These are phyloP conservation scores for Gyrodon lividus DNA, from an alignment of 768 basidiomycete species.

Conservation along the genomic window DNA sequence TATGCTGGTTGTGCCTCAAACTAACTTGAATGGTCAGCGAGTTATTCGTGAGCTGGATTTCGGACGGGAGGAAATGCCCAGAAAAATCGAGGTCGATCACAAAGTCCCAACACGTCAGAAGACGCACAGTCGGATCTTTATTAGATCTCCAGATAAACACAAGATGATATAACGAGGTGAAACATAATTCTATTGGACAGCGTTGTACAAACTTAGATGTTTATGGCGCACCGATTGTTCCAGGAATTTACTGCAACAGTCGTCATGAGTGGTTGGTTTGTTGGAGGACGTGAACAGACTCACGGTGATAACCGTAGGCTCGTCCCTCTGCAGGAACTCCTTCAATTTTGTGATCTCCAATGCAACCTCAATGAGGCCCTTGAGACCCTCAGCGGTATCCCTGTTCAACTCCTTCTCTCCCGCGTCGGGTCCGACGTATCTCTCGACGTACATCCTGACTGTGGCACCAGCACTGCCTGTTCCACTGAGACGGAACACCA, in stretches of 20 bases:
- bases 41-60: not conserved
- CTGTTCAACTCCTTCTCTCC: constrained; percentile 68
- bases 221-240: not conserved
- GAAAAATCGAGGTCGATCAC: not conserved
- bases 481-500: constrained; percentile 94
- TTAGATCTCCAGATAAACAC: no score
- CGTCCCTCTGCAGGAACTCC: constrained; percentile 79
- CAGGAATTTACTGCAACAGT: constrained; percentile 12
- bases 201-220: constrained; percentile 18
- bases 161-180: not conserved
- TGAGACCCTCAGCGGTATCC: constrained; percentile 84
- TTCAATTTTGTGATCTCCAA: constrained; percentile 81
- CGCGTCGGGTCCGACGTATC: constrained; percentile 73
- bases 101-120: not conserved
- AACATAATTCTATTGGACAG: constrained; percentile 11
- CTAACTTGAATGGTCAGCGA: not conserved
- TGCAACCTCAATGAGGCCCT: constrained; percentile 95
- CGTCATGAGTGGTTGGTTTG: not conserved
- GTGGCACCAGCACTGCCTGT: constrained; percentile 97
- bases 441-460: constrained; percentile 93
- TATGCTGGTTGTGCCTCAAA: not conserved
- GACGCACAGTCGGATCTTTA: no score
- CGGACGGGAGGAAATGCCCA: not conserved
- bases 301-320: constrained; percentile 97
- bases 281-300: constrained; percentile 25